Base-by-base conservation (phyloP, 148 eudicot genomes). In the Oxyria digyna region DNA sequence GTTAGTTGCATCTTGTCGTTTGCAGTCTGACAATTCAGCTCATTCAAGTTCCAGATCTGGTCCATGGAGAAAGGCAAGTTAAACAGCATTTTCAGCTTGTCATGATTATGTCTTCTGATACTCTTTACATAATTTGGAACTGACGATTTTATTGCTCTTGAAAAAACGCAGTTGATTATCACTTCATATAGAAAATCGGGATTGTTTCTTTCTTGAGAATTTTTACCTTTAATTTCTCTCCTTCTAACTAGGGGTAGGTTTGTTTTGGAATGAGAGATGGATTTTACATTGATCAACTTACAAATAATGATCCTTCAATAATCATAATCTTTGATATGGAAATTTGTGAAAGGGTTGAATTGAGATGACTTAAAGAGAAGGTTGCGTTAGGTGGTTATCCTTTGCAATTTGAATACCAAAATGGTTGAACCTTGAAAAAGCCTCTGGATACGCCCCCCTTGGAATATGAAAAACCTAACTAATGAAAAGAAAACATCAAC, bases 41-140 rank as follows among this genome's bases (percentile, higher is more conserved):
- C 89, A 82, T 17, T 74, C 83, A 69, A 71, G 96, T 71, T 81
- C 97, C 75, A 94, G 78, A 78, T 57, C 87, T 41, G 97, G 98
- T 78, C 98, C 98, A 57, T 90, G 98, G 98, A 90, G 97, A 90
- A 94, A 91, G 97, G 98, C 86, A 79, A 75, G 66, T 42, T 65
- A 29, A 15, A 1, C 20, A 29, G 65, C 35, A 29, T 59, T 31
- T 59, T 31, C 65, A 15, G 18, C 65, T 59, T 14, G 0, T 59
- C 20, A 59, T 31, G 31, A 59, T 26, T 59, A 59, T 13, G 18
- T 4, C 18, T 26, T 18, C 6, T 13, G 33, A n/a, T n/a, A n/a
- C n/a, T n/a, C n/a, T n/a, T n/a, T n/a, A n/a, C n/a, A n/a, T n/a
- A n/a, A n/a, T n/a, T n/a, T n/a, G n/a, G n/a, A n/a, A n/a, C n/a